These are phyloP conservation scores for Beauveria rudraprayagi DNA, from an alignment of 2,329 filamentous ascomycete species.

Conservation along the genomic window DNA sequence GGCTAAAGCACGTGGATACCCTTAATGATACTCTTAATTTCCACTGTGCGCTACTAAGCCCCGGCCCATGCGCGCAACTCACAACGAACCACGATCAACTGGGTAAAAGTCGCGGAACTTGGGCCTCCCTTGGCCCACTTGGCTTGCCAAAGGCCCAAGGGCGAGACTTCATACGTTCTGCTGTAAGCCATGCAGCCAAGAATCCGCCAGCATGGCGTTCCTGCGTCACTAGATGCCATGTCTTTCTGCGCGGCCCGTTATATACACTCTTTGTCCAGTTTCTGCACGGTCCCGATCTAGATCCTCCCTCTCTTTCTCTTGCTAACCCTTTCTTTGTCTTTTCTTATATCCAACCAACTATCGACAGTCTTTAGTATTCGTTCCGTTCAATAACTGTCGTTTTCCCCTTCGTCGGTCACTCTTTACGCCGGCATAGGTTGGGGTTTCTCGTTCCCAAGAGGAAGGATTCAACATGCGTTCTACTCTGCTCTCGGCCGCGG, in stretches of 20 bases:
- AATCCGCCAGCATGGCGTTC: background rate
- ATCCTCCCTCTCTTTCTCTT: background rate
- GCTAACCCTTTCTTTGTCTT: background rate
- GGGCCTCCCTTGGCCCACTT: slow-evolving; percentile 9
- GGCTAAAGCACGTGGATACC: background rate
- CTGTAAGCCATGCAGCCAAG: background rate
- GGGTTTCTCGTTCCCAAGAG: background rate
- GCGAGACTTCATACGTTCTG: background rate
- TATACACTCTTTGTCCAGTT: slow-evolving; percentile 9
- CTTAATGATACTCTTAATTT: slow-evolving; percentile 12
- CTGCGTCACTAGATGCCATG: background rate
- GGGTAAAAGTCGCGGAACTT: slow-evolving; percentile 3
- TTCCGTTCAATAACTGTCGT: background rate
- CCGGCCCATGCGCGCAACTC: background rate
- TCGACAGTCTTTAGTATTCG: slow-evolving; percentile 10
- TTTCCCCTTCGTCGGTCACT: slow-evolving; percentile 18
- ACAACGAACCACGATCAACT: slow-evolving; percentile 1
- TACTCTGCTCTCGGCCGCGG: slow-evolving; percentile 22
- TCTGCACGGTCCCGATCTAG: background rate
- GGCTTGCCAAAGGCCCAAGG: background rate
- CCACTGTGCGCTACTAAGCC: slow-evolving; percentile 6
- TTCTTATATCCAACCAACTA: slow-evolving; percentile 13
- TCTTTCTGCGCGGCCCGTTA: background rate
- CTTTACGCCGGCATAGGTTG: slow-evolving; percentile 17
- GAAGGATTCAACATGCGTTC: slow-evolving; percentile 20